These are phyloP conservation scores for Beauveria rudraprayagi DNA, from an alignment of 2,329 filamentous ascomycete species.

Conservation along the genomic window DNA sequence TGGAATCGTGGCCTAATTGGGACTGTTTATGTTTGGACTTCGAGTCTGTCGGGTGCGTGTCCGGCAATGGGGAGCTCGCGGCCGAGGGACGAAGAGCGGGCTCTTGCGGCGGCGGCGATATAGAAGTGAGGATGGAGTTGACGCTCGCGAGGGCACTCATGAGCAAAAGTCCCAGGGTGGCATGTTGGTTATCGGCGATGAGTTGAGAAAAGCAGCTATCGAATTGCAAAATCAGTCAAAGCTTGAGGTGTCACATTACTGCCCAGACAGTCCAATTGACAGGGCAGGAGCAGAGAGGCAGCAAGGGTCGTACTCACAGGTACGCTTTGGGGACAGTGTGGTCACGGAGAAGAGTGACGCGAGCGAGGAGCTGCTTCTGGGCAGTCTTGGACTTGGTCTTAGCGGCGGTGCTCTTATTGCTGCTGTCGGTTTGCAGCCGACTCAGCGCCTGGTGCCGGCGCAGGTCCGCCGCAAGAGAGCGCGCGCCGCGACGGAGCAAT, in stretches of 20 bases:
- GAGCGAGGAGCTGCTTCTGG: background rate
- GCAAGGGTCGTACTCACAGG: background rate
- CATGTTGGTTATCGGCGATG: constrained; percentile 64
- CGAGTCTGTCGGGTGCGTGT: background rate
- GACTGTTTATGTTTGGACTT: background rate
- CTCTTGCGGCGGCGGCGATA: constrained; percentile 20
- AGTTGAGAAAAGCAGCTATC: constrained; percentile 59
- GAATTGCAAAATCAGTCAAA: background rate
- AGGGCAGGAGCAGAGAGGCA: no score
- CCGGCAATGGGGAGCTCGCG: background rate
- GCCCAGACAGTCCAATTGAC: background rate
- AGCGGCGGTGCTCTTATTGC: constrained; percentile 1
- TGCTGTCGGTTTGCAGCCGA: background rate
- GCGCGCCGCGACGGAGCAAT: constrained; percentile 59
- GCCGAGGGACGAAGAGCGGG: background rate
- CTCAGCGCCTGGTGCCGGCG: constrained; percentile 10
- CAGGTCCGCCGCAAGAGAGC: constrained; percentile 39
- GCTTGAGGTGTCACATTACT: background rate
- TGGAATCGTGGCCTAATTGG: background rate
- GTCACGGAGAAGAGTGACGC: background rate
- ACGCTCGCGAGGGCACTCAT: constrained; percentile 56
- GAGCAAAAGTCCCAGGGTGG: constrained; percentile 61
- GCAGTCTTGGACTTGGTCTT: background rate
- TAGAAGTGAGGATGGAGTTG: constrained; percentile 33
- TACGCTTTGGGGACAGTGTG: constrained; percentile 16